Percentiles rank a stretch among this genome's conserved stretches.
Conservation (phyloP, 2,329 filamentous ascomycete species). For the Fusarium sp. region DNA sequence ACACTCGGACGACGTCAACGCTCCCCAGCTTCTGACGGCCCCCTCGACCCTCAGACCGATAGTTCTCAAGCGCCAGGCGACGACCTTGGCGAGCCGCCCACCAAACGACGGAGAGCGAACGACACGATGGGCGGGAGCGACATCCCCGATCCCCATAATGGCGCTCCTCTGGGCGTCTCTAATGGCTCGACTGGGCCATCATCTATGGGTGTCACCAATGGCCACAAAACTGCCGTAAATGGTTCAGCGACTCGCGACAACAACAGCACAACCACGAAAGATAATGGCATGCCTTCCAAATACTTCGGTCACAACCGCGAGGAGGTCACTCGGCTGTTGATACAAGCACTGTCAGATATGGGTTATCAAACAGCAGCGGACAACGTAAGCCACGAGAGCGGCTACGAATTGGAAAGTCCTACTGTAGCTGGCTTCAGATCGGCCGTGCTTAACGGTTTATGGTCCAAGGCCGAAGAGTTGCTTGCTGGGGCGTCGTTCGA, state of each 20-base stretch:
- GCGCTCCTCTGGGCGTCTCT: constrained; percentile 56
- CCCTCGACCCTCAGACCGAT: constrained; percentile 49
- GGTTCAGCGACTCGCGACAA: constrained; percentile 59
- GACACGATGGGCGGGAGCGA: constrained; percentile 73
- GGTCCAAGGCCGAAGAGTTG: constrained; percentile 85
- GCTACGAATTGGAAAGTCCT: constrained; percentile 85
- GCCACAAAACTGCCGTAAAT: constrained; percentile 64
- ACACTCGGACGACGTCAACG: constrained; percentile 68
- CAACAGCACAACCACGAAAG: constrained; percentile 17
- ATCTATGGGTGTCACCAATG: constrained; percentile 55
- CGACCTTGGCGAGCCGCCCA: constrained; percentile 38
- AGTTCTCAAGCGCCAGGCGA: constrained; percentile 35
- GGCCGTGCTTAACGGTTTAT: constrained; percentile 82
- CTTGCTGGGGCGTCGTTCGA: constrained; percentile 68
- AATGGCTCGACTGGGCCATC: constrained; percentile 56
- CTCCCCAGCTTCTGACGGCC: constrained; percentile 52
- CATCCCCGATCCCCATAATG: constrained; percentile 64
- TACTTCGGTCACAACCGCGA: constrained; percentile 92
- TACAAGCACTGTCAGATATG: constrained; percentile 89
- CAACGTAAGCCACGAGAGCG: constrained; percentile 82
- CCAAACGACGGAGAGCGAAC: constrained; percentile 68
- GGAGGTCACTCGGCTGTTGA: constrained; percentile 91
- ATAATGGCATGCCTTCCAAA: constrained; percentile 40
- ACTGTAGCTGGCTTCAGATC: constrained; percentile 87
- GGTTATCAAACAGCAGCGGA: constrained; percentile 84